These are phyloP conservation scores for Moesziomyces antarcticus DNA, from an alignment of 1,284 basidiomycete genomes.

Conservation along the genomic window DNA sequence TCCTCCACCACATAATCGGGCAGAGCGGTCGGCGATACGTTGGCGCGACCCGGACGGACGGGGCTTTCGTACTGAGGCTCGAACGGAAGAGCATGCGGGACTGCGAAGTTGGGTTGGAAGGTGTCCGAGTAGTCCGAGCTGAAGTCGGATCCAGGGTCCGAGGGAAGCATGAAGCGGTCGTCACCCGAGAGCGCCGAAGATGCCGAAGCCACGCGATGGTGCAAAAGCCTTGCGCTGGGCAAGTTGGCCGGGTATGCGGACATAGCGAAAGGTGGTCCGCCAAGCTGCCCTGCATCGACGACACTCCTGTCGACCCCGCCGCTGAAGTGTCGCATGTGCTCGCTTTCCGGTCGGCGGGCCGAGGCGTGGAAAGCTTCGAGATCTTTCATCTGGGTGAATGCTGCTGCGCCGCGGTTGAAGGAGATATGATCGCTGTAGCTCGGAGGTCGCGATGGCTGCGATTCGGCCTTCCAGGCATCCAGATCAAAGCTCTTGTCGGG, in stretches of 20 bases:
- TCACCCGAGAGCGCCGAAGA: slow-evolving; percentile 28
- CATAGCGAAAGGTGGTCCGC: neutral
- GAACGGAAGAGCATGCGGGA: neutral
- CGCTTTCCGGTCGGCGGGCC: slow-evolving; percentile 3
- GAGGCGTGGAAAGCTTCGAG: neutral
- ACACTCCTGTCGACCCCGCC: slow-evolving; percentile 1
- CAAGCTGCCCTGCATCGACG: neutral
- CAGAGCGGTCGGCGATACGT: slow-evolving; percentile 10
- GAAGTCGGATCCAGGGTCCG: slow-evolving; percentile 37
- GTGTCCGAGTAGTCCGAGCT: slow-evolving; percentile 38
- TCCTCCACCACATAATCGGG: slow-evolving; percentile 39
- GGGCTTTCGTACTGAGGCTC: slow-evolving; percentile 6
- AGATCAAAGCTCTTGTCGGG: too few species aligned
- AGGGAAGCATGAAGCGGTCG: slow-evolving; percentile 13
- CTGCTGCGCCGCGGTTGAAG: neutral
- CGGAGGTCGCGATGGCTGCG: neutral
- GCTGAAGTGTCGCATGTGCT: neutral
- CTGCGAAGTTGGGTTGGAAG: slow-evolving; percentile 12
- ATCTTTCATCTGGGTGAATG: neutral
- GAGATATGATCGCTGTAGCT: neutral
- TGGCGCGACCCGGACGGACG: neutral
- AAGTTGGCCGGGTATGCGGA: slow-evolving; percentile 4
- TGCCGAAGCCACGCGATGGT: slow-evolving; percentile 26
- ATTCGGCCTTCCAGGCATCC: too few species aligned
- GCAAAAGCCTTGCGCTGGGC: slow-evolving; percentile 3